Evolutionary conservation across 768 basidiomycete genomes (phyloP).

Genomic region (Mycena chlorophos): DNA sequence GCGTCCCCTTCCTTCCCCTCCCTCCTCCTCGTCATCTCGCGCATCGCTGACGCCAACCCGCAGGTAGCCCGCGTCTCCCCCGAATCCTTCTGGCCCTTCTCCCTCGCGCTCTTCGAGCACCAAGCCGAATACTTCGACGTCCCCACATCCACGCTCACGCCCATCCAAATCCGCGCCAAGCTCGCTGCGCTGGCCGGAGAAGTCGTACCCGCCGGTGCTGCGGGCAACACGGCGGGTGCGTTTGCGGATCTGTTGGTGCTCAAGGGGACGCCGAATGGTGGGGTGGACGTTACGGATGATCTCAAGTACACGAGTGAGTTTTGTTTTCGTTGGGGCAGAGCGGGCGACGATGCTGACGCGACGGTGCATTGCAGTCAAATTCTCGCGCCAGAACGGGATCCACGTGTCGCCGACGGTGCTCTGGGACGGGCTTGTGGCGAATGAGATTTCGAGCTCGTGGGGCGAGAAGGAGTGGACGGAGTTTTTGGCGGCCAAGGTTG

Average conservation of each 20-base stretch:
- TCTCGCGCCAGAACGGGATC: constrained; percentile 85
- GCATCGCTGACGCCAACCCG: not conserved
- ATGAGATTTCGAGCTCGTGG: constrained; percentile 80
- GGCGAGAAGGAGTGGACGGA: constrained; percentile 77
- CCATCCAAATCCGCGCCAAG: constrained; percentile 71
- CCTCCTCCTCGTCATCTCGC: not conserved
- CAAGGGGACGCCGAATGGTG: constrained; percentile 72
- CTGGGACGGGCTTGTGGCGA: constrained; percentile 74
- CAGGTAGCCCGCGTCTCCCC: constrained; percentile 73
- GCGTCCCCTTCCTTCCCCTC: constrained; percentile 19
- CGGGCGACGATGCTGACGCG: not conserved
- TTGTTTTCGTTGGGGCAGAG: not conserved
- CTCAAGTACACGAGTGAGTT: constrained; percentile 84
- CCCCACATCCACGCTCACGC: constrained; percentile 64
- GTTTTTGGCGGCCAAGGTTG: constrained; percentile 65
- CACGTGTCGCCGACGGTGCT: constrained; percentile 87
- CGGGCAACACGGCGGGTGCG: constrained; percentile 41
- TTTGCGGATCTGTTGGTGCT: constrained; percentile 65
- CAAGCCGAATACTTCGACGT: constrained; percentile 83
- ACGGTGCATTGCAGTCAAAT: constrained; percentile 64
- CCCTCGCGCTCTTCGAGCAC: constrained; percentile 65
- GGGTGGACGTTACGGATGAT: constrained; percentile 79
- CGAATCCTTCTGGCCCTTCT: constrained; percentile 78
- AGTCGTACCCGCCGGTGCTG: constrained; percentile 43
- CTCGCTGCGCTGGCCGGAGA: constrained; percentile 60